phyloP scores from a whole-genome alignment of 2,329 filamentous ascomycete genomes.

The Fusarium veterinarium region DNA sequence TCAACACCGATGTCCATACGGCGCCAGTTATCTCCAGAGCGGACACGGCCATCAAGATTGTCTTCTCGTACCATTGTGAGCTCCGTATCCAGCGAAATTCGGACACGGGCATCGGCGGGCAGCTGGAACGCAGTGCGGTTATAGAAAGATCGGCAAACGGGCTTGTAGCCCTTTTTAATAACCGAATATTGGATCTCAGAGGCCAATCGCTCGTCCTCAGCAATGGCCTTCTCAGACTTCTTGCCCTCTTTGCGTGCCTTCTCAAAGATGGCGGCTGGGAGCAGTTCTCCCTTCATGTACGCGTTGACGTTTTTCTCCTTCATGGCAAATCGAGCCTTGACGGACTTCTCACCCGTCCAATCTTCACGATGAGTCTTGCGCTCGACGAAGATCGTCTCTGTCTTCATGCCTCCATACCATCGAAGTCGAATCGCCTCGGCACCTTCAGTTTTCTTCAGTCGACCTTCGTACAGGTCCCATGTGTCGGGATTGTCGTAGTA shows the following conservation, averaged over 20 bases:
- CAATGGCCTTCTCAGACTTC: slow-evolving; percentile 91
- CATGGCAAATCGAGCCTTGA: slow-evolving; percentile 93
- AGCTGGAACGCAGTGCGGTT: slow-evolving; percentile 98
- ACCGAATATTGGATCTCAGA: slow-evolving; percentile 94
- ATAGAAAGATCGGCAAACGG: slow-evolving; percentile 96
- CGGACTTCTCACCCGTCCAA: slow-evolving; percentile 98
- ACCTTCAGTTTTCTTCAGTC: slow-evolving; percentile 96
- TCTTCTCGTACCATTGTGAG: slow-evolving; percentile 95
- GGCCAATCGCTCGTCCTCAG: slow-evolving; percentile 88
- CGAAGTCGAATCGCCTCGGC: slow-evolving; percentile 95
- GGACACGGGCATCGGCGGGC: slow-evolving; percentile 93
- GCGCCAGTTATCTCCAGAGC: slow-evolving; percentile 91
- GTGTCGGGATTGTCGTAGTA: slow-evolving; percentile 97
- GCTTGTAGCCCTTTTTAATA: slow-evolving; percentile 85
- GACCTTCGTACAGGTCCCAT: slow-evolving; percentile 94
- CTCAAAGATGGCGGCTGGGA: slow-evolving; percentile 90
- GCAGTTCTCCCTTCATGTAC: slow-evolving; percentile 85
- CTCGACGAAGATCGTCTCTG: slow-evolving; percentile 95
- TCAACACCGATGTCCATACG: slow-evolving; percentile 98
- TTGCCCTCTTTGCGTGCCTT: slow-evolving; percentile 96
- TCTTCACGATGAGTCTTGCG: slow-evolving; percentile 98
- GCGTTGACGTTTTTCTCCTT: slow-evolving; percentile 99
- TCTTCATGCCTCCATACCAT: slow-evolving; percentile 98
- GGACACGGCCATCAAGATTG: slow-evolving; percentile 82
- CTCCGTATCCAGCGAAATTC: slow-evolving; percentile 96